These are phyloP conservation scores for Austroboletus niveus DNA, from an alignment of 1,284 basidiomycete genomes.

Conservation along the genomic window DNA sequence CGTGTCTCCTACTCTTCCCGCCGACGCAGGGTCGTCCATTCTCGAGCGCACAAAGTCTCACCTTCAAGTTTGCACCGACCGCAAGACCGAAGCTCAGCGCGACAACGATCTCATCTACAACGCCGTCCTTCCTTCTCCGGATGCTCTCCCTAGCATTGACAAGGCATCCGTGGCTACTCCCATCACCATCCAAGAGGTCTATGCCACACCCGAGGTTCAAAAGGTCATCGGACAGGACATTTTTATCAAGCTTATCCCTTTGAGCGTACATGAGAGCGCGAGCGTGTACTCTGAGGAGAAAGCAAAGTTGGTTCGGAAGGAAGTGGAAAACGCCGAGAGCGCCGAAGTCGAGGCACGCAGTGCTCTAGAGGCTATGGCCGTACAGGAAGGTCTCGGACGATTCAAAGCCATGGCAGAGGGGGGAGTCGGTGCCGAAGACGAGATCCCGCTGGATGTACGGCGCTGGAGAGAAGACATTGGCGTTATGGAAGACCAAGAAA, in stretches of 20 bases:
- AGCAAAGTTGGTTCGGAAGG: conserved; percentile 89
- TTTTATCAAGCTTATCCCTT: conserved; percentile 85
- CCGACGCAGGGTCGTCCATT: conserved; percentile 80
- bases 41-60: conserved; percentile 85
- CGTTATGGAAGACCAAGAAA: conserved; percentile 62
- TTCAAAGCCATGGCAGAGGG: conserved; percentile 81
- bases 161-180: conserved; percentile 77
- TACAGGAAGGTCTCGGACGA: conserved; percentile 73
- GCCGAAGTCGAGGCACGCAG: conserved; percentile 82
- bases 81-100: conserved; percentile 72
- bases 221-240: conserved; percentile 93
- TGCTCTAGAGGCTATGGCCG: conserved; percentile 79
- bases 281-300: conserved; percentile 98
- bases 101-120: conserved; percentile 99
- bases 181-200: conserved; percentile 93
- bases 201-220: conserved; percentile 88
- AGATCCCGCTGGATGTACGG: conserved; percentile 73
- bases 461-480: conserved; percentile 78
- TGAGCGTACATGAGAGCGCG: conserved; percentile 95
- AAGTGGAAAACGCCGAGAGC: conserved; percentile 84
- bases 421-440: conserved; percentile 61
- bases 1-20: conserved; percentile 81
- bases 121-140: conserved; percentile 82
- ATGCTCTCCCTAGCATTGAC: conserved; percentile 79
- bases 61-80: conserved; percentile 73